Conservation (phyloP, 306 rosid genomes). For the Canavalia ensiformis region DNA sequence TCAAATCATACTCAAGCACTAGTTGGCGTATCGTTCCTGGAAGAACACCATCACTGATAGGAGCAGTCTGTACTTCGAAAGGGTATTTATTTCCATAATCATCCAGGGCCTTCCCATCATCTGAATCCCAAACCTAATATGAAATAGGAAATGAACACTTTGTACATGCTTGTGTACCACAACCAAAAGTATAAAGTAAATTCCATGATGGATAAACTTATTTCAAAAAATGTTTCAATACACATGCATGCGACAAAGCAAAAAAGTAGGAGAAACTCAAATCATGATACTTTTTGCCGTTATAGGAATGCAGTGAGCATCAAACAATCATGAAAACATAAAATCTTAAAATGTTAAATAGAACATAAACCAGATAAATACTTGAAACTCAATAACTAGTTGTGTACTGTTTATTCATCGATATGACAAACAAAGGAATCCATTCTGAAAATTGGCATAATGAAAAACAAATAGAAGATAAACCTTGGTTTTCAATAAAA, state of each 20-base stretch:
- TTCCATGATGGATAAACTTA: constrained; percentile 18
- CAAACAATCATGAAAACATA: constrained; percentile 20
- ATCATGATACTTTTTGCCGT: constrained; percentile 27
- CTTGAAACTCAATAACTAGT: constrained; percentile 22
- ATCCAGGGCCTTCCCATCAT: constrained; percentile 31
- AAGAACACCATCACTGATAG: constrained; percentile 76
- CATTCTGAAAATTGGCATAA: constrained; percentile 28
- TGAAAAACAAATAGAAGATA: background rate
- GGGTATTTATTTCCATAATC: constrained; percentile 51
- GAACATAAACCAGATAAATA: constrained; percentile 17
- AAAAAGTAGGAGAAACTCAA: constrained; percentile 32
- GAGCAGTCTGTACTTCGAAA: constrained; percentile 92
- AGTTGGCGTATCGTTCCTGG: constrained; percentile 86
- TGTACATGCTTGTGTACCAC: constrained; percentile 22
- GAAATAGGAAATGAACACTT: constrained; percentile 36
- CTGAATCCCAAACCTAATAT: constrained; percentile 59
- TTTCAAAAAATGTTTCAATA: constrained; percentile 15
- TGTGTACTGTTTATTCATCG: constrained; percentile 4
- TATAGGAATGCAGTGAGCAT: background rate
- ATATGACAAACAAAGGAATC: constrained; percentile 2
- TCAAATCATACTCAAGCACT: constrained; percentile 74
- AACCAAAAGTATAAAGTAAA: constrained; percentile 31
- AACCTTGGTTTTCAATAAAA: constrained; percentile 22
- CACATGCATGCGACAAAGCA: background rate
- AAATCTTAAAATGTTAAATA: constrained; percentile 14